Percentiles rank a stretch among this genome's conserved stretches.
Conservation (phyloP, 106 monocot genomes). For the Dendrobium catenatum region DNA sequence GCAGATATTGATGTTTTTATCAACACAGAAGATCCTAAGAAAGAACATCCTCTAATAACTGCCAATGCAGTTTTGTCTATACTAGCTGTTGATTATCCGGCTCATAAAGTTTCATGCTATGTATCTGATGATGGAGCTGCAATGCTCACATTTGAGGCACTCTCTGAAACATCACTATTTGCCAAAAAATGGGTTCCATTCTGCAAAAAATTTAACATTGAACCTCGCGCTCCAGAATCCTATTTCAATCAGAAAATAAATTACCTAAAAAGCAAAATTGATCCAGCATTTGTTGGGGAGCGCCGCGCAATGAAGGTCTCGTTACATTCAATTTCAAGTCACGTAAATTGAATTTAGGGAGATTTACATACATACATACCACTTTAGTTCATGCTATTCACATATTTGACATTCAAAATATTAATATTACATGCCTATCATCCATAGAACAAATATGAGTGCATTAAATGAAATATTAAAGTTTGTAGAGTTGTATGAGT, state of each 20-base stretch:
- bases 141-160: constrained; percentile 25
- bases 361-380: no score
- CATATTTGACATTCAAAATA: no score
- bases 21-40: constrained; percentile 20
- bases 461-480: no score
- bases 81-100: constrained; percentile 24
- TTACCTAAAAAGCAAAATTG: constrained; percentile 25
- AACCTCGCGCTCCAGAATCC: constrained; percentile 28
- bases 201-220: constrained; percentile 24
- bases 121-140: constrained; percentile 33
- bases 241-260: constrained; percentile 25
- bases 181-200: constrained; percentile 31
- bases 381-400: no score
- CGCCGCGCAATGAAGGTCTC: constrained; percentile 27
- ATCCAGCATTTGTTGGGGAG: constrained; percentile 23
- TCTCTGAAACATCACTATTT: constrained; percentile 28
- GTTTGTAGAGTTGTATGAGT: no score
- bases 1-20: constrained; percentile 18
- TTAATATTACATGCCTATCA: no score
- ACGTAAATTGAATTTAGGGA: neutral
- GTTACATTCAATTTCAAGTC: neutral
- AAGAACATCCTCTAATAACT: constrained; percentile 21
- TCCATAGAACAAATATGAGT: no score
- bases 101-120: constrained; percentile 23
- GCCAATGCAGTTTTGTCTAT: constrained; percentile 23